Evolutionary conservation across 2,329 filamentous ascomycete species (phyloP), one percentile per base, ranked within the genome.

Genomic region (Pseudophaeomoniella oleicola): DNA sequence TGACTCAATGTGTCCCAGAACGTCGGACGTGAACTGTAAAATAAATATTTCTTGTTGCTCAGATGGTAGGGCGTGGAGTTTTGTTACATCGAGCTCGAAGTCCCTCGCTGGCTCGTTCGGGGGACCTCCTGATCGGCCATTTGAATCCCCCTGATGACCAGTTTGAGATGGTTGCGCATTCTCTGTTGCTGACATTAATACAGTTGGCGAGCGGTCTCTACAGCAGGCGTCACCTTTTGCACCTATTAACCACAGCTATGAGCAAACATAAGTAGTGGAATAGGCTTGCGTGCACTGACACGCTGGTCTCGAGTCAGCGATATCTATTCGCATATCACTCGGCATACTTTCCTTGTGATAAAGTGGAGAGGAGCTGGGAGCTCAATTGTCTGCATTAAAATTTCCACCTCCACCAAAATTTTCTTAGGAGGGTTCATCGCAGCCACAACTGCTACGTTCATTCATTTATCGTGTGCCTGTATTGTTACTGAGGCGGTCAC

Each of bases 11-110:
- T 94, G 82, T 47, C 80, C 81, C 43, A 77, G 79, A 38, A 98
- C 69, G 42, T 81, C 75, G 17, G 86, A 81, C 22, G 87, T 81
- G 54, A 92, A 94, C 16, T 79, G 92, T 41, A 98, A 70, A 43
- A 98, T 72, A 58, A 90, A 92, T 10, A 98, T 74, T 51, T 94
- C 87, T 60, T 98, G 90, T 58, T 98, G 90, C 62, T 98, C 90
- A 37, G 83, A 76, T 31, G 88, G 84, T 33, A 96, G 74, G 36
- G 82, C 72, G 59, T 94, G 81, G 34, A 98, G 77, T 68, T 94
- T 94, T 50, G 78, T 65, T 47, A 94, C 64, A 55, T 98, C 87
- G 56, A 98, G 81, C 66, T 94, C 82, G 35, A 78, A 79, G 52
- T 74, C 78, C 39, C 62, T 51, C 41, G 66, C 59, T 45, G 49